Evolutionary conservation across 306 rosid species (phyloP), one percentile per base, ranked within the genome.

Genomic region (Citrullus mucosospermus): DNA sequence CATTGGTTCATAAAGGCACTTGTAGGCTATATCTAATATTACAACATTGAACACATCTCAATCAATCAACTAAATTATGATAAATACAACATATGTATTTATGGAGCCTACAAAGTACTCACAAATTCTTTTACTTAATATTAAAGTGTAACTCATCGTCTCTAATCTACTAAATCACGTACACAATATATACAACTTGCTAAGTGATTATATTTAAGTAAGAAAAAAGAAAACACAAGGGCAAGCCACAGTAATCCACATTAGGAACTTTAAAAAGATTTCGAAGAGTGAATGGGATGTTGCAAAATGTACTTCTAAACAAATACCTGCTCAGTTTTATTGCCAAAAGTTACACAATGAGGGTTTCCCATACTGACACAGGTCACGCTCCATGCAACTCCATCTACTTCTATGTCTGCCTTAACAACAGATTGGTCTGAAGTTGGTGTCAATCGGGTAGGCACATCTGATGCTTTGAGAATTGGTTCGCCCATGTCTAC

Each of bases 361-460:
- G 98, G 98, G 85, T 95, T 95, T 84, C 98, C 98, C 97, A 92
- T 91, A 79, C 98, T 87, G 80, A 95, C 98, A 87, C 99, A 95
- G 54, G 97, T 92, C 32, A 92, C 97, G 41, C 85, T 85, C 99
- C 99, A 95, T 78, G 85, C 85, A 62, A 80, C 87, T 80, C 97
- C 99, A 83, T 91, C 92, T 25, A 92, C 96, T 67, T 82, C 72
- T 54, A 95, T 82, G 75, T 80, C 91, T 4, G 96, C 78, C 86
- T 91, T 88, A 66, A 95, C 91, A 56, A 86, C 92, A 48, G 89
- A 78, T 54, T 78, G 80, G 85, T 87, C 96, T 56, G 80, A 86
- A 81, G 88, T 92, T 71, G 91, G 79, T 62, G 88, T 81, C 66
- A 95, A 78, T 73, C 74, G 88, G 54, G 97, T 95, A 50, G 97